phyloP scores from a whole-genome alignment of 1,284 basidiomycete species.

The Mycosarcoma maydis region DNA sequence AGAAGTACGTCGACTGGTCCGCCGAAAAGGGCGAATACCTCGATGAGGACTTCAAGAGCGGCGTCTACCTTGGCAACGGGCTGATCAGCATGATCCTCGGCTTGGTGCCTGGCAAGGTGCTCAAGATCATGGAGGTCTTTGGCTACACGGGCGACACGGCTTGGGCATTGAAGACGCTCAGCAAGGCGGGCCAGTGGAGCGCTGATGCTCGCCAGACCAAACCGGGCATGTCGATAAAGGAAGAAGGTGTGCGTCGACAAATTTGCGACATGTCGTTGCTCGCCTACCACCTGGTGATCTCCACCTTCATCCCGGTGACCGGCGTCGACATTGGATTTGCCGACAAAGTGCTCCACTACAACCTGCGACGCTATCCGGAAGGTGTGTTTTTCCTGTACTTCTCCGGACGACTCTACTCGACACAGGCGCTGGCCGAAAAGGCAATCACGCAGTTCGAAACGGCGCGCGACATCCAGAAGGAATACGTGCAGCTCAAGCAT shows the following conservation, averaged over 20 bases:
- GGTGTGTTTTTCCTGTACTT: constrained; percentile 67
- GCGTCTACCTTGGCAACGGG: constrained; percentile 65
- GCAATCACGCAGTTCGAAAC: constrained; percentile 59
- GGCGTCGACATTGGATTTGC: constrained; percentile 63
- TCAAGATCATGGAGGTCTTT: constrained; percentile 67
- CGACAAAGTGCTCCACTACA: constrained; percentile 65
- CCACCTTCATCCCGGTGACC: constrained; percentile 65
- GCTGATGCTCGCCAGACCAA: constrained; percentile 24
- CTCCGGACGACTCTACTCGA: constrained; percentile 65
- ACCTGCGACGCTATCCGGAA: constrained; percentile 61
- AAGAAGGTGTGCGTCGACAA: constrained; percentile 54
- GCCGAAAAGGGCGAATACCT: constrained; percentile 43
- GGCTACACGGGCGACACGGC: constrained; percentile 63
- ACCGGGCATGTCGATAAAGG: constrained; percentile 43
- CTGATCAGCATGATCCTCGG: constrained; percentile 65
- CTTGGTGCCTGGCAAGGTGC: constrained; percentile 62
- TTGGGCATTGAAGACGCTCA: constrained; percentile 57
- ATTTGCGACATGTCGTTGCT: constrained; percentile 65
- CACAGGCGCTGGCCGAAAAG: constrained; percentile 56
- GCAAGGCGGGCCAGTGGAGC: constrained; percentile 57
- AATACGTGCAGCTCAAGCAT: constrained; percentile 66
- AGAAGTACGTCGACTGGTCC: constrained; percentile 64
- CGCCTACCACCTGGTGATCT: constrained; percentile 63
- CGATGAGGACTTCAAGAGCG: constrained; percentile 65
- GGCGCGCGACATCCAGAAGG: constrained; percentile 63